These are phyloP conservation scores for Arctostaphylos glauca DNA, from an alignment of 148 eudicot genomes.

Conservation along the genomic window DNA sequence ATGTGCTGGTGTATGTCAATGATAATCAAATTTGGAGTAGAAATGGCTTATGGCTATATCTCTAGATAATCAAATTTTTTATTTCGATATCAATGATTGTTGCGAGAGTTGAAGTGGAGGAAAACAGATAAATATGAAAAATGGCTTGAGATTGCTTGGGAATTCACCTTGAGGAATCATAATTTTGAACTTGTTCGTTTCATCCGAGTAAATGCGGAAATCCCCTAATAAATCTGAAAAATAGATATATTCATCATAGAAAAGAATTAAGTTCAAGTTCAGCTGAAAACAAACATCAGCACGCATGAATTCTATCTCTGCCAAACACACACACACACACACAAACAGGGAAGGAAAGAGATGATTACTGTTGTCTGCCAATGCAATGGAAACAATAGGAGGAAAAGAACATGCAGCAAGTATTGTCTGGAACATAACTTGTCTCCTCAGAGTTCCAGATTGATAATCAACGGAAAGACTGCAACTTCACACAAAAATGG, in stretches of 20 bases:
- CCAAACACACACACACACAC: too few relatives aligned
- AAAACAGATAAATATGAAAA: neutral
- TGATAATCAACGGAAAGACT: conserved; percentile 13
- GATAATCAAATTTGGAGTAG: neutral
- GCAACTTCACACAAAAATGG: neutral
- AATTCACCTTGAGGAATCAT: conserved; percentile 71
- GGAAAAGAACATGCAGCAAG: conserved; percentile 35
- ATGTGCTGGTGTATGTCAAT: neutral
- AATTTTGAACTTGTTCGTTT: conserved; percentile 71
- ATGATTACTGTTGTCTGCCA: conserved; percentile 37
- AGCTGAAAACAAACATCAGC: neutral
- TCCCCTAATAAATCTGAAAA: conserved; percentile 44
- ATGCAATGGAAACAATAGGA: conserved; percentile 36
- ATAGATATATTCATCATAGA: neutral
- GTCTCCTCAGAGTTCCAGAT: conserved; percentile 31
- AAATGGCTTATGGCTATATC: neutral
- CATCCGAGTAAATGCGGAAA: conserved; percentile 65
- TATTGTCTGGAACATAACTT: conserved; percentile 29
- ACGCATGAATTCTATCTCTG: neutral
- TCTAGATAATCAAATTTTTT: neutral
- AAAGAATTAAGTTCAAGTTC: neutral
- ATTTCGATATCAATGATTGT: neutral
- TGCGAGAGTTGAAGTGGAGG: neutral
- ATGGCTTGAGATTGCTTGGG: neutral
- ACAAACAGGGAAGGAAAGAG: neutral